These are phyloP conservation scores for Lachnum nothofagi DNA, from an alignment of 2,329 filamentous ascomycete species.

Conservation along the genomic window DNA sequence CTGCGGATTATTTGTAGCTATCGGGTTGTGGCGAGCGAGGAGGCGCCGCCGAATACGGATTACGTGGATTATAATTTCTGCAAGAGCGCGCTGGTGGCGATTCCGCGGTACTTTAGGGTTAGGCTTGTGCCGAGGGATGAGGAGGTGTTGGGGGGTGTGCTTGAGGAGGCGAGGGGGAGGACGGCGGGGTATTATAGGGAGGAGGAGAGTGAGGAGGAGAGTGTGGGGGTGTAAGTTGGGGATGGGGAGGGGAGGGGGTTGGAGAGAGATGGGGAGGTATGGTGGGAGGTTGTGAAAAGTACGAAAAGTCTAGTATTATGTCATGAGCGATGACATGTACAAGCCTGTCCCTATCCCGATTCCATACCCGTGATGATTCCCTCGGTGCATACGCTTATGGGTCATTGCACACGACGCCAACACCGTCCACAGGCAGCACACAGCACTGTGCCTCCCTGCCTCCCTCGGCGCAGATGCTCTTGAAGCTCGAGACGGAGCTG, in stretches of 20 bases:
- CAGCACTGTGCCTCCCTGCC: slow-evolving; percentile 9
- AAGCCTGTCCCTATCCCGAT: too few species aligned
- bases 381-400: too few species aligned
- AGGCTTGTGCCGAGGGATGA: not conserved
- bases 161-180: not conserved
- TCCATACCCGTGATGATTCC: too few species aligned
- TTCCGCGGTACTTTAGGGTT: not conserved
- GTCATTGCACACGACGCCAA: not conserved
- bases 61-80: not conserved
- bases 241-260: too few species aligned
- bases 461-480: not conserved
- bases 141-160: not conserved
- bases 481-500: slow-evolving; percentile 37
- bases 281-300: too few species aligned
- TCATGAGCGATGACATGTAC: too few species aligned
- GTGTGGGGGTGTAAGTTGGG: too few species aligned
- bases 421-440: slow-evolving; percentile 4
- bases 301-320: too few species aligned
- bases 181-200: not conserved
- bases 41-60: not conserved
- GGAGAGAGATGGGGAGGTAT: too few species aligned
- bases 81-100: not conserved
- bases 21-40: not conserved
- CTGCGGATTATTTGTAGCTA: not conserved
- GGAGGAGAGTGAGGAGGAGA: not conserved